These are phyloP conservation scores for Dactylorhiza incarnata DNA, from an alignment of 106 monocot species.

Conservation along the genomic window DNA sequence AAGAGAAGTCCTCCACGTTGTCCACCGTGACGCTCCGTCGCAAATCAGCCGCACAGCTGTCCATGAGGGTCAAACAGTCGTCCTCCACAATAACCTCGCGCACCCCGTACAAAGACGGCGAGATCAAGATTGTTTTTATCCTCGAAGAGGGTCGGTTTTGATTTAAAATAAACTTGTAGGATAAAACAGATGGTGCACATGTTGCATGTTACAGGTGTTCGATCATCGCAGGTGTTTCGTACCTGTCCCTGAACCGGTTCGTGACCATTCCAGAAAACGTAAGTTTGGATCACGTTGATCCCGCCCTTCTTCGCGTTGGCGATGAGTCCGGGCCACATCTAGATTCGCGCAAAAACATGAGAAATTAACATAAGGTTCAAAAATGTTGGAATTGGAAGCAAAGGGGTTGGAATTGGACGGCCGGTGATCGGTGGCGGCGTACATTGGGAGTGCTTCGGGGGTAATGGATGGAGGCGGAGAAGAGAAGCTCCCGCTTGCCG, in stretches of 20 bases:
- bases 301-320: conserved; percentile 37
- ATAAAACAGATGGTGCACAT: no score
- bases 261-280: conserved; percentile 66
- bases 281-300: conserved; percentile 47
- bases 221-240: background rate
- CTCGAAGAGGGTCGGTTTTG: no score
- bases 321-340: conserved; percentile 51
- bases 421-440: background rate
- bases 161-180: no score
- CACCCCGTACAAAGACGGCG: no score
- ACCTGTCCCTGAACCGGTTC: conserved; percentile 65
- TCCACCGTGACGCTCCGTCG: no score
- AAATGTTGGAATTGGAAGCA: background rate
- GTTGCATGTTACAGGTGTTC: no score
- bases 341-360: conserved; percentile 1
- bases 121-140: no score
- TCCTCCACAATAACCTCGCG: no score
- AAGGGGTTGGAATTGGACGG: background rate
- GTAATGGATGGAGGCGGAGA: conserved; percentile 13
- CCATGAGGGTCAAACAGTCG: no score
- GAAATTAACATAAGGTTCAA: background rate
- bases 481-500: conserved; percentile 13
- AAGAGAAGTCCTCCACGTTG: no score
- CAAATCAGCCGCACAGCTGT: no score
- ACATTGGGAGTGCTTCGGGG: conserved; percentile 23